Evolutionary conservation across 2,329 filamentous ascomycete species (phyloP), one percentile per base, ranked within the genome.

Genomic region (Pseudogymnoascus sp.): DNA sequence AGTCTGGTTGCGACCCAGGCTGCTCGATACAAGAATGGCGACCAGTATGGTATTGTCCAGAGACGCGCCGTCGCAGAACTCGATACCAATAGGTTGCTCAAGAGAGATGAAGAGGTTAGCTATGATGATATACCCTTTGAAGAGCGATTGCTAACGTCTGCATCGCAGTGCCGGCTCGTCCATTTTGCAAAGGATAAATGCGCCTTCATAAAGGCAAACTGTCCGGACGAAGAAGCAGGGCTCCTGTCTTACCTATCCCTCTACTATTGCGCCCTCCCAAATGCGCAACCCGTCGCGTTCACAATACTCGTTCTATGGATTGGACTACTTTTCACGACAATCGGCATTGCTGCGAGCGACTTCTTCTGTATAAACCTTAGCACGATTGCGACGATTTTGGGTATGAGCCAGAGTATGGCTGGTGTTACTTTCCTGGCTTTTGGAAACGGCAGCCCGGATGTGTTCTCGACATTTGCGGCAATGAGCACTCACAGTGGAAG

Each of bases 401-500:
- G 93, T 18, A 87, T 99, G 79, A 97, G 92, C 74, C 92, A 99
- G 78, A 97, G 91, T 73, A 82, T 99, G 75, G 92, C 94, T 0
- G 94, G 94, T 36, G 95, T 99, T 29, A 99, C 94, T 0, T 96
- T 99, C 70, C 78, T 99, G 60, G 94, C 94, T 7, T 95, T 99
- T 75, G 94, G 94, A 66, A 99, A 99, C 78, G 94, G 94, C 60
- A 97, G 93, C 65, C 94, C 94, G 1, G 94, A 99, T 75, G 92
- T 99, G 52, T 99, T 99, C 75, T 97, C 92, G 67, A 99, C 94
- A 1, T 97, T 99, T 76, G 94, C 94, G 13, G 95, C 94, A 68
- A 97, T 99, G 91, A 87, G 87, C 70, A 96, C 92, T 25, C 91
- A 97, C 71, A 97, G 92, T 72, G 93, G 93, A n/a, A 95, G 92